These are phyloP conservation scores for Aureobasidium sp. DNA, from an alignment of 2,329 filamentous ascomycete species.

Conservation along the genomic window DNA sequence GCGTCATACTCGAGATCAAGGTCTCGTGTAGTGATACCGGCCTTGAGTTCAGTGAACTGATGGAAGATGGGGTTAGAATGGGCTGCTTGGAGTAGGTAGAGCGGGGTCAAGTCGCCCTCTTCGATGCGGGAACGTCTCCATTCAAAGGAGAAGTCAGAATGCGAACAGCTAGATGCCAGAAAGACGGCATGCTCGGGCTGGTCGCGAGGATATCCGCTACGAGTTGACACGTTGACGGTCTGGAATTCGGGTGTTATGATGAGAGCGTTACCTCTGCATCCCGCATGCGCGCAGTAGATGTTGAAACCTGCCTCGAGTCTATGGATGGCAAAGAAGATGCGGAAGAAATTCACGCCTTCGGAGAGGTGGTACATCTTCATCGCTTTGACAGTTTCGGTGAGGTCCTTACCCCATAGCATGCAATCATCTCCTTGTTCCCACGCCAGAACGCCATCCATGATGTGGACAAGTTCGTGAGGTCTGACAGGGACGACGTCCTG, in stretches of 20 bases:
- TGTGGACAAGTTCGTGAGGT: background rate
- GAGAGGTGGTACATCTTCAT: background rate
- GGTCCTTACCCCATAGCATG: background rate
- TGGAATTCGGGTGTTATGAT: background rate
- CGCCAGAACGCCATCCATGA: background rate
- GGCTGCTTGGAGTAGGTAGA: background rate
- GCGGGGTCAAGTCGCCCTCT: background rate
- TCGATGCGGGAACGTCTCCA: background rate
- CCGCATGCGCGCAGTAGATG: background rate
- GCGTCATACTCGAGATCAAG: background rate
- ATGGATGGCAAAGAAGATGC: background rate
- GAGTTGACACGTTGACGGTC: background rate
- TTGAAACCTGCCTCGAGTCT: background rate
- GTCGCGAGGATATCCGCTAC: background rate
- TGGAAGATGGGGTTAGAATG: background rate
- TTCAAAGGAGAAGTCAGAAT: background rate
- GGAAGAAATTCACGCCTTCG: background rate
- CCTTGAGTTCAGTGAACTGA: background rate
- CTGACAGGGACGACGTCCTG: background rate
- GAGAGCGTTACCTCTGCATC: background rate
- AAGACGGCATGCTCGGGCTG: background rate
- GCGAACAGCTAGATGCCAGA: background rate
- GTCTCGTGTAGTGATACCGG: background rate
- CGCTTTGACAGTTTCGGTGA: background rate
- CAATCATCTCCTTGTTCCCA: background rate